These are phyloP conservation scores for Leucoagaricus sp. DNA, from an alignment of 1,284 basidiomycete species.

Conservation along the genomic window DNA sequence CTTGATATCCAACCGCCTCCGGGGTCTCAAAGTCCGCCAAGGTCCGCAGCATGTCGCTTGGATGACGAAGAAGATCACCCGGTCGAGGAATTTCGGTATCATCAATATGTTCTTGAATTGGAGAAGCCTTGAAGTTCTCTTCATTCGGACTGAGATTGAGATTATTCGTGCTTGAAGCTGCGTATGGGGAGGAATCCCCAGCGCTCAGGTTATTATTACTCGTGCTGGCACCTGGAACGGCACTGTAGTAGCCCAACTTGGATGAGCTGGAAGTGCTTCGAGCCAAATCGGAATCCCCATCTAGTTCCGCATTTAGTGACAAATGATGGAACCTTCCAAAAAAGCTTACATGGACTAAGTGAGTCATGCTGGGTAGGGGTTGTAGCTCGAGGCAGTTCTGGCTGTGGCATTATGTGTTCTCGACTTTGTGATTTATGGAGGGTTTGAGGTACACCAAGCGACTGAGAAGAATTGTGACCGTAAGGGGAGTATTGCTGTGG, in stretches of 20 bases:
- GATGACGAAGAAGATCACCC: constrained; percentile 27
- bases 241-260: neutral
- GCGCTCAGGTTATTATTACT: constrained; percentile 6
- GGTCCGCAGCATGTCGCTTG: constrained; percentile 35
- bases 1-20: constrained; percentile 35
- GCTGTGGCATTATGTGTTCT: constrained; percentile 2
- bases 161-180: neutral
- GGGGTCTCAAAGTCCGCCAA: constrained; percentile 36
- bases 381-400: neutral
- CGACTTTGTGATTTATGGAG: neutral
- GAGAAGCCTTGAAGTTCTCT: constrained; percentile 1
- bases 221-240: neutral
- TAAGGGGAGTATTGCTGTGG: neutral
- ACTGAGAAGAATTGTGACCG: constrained; percentile 1
- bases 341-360: constrained; percentile 10
- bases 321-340: neutral
- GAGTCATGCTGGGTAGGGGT: neutral
- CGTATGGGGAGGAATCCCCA: constrained; percentile 6
- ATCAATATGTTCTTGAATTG: neutral
- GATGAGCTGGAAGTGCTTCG: constrained; percentile 14
- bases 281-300: constrained; percentile 1
- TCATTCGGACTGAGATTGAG: neutral
- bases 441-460: neutral
- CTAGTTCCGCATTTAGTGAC: neutral
- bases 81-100: neutral